Percentiles rank a stretch among this genome's conserved stretches.
Evolutionary conservation across 257 asterid species (phyloP).

Genomic region (Capsicum pubescens): DNA sequence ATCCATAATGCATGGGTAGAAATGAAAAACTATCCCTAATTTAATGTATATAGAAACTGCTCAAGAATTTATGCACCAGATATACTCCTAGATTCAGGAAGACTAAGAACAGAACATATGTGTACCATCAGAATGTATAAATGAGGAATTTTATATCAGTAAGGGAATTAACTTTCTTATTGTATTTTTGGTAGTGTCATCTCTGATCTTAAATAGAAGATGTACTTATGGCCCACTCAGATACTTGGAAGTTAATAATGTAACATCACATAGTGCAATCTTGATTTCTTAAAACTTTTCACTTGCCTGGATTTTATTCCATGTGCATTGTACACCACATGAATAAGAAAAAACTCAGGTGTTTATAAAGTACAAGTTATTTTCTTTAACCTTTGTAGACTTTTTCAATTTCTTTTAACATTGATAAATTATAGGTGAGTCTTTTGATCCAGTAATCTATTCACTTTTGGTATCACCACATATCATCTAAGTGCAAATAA

Average conservation of each 20-base stretch:
- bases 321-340: neutral
- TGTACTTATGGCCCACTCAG: neutral
- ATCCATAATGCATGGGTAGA: neutral
- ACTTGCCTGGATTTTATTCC: neutral
- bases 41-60: too few relatives aligned
- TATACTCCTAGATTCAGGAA: too few relatives aligned
- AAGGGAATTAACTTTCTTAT: conserved; percentile 17
- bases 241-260: neutral
- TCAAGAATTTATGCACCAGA: too few relatives aligned
- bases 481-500: neutral
- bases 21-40: neutral
- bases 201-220: conserved; percentile 4
- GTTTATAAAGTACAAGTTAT: neutral
- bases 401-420: neutral
- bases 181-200: conserved; percentile 21
- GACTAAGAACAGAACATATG: too few relatives aligned
- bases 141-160: neutral
- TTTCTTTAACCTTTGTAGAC: neutral
- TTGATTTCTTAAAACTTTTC: neutral
- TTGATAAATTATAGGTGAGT: neutral
- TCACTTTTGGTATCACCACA: neutral
- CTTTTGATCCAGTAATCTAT: neutral
- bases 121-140: neutral
- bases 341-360: neutral
- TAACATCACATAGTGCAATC: conserved; percentile 12